These are phyloP conservation scores for Gentiana straminea DNA, from an alignment of 257 asterid genomes.

Conservation along the genomic window DNA sequence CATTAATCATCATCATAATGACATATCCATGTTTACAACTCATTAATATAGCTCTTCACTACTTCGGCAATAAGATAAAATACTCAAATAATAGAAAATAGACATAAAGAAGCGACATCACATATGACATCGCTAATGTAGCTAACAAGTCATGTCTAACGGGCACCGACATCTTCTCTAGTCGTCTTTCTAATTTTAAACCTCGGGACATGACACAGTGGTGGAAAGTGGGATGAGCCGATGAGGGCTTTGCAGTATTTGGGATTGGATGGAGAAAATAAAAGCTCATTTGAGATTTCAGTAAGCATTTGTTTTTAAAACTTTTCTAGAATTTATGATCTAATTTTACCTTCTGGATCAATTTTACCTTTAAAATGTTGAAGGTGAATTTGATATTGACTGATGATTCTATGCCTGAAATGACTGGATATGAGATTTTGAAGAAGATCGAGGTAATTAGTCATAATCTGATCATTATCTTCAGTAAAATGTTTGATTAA, in stretches of 20 bases:
- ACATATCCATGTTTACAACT: no score
- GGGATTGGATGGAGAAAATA: slow-evolving; percentile 71
- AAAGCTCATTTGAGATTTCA: slow-evolving; percentile 40
- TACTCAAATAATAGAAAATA: no score
- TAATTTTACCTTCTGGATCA: no score
- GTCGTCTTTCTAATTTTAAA: no score
- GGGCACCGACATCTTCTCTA: no score
- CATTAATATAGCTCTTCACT: no score
- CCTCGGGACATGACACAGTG: slow-evolving; percentile 23
- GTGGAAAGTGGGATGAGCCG: slow-evolving; percentile 65
- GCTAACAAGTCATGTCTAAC: no score
- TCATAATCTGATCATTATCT: neutral
- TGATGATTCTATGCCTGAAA: slow-evolving; percentile 67
- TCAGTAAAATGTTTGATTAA: neutral
- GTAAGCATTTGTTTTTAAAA: slow-evolving; percentile 24
- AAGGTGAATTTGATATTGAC: slow-evolving; percentile 57
- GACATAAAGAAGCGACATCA: no score
- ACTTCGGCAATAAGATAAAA: no score
- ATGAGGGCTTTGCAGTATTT: slow-evolving; percentile 68
- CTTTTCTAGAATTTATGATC: neutral
- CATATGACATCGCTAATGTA: no score
- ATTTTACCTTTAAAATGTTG: slow-evolving; percentile 34
- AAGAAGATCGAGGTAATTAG: slow-evolving; percentile 56
- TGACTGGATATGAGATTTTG: slow-evolving; percentile 60
- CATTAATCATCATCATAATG: no score